A percentile compares a stretch with the other conserved stretches of the same genome.
These are phyloP conservation scores for Clohesyomyces aquaticus DNA, from an alignment of 495 filamentous ascomycete species.

Conservation along the genomic window DNA sequence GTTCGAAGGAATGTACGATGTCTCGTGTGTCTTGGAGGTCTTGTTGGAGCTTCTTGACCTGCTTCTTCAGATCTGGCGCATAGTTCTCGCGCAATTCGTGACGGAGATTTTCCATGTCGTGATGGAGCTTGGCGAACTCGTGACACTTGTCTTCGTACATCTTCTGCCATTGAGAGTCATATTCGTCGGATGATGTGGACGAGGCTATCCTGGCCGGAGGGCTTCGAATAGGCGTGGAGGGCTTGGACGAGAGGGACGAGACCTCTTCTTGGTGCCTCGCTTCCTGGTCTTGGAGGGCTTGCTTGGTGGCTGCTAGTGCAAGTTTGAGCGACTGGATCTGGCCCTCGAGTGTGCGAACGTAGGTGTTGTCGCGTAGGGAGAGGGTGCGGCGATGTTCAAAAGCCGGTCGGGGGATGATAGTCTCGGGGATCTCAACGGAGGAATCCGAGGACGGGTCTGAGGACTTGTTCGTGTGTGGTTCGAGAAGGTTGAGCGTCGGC, in stretches of 20 bases:
- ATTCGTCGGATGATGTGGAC: background rate
- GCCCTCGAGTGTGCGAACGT: background rate
- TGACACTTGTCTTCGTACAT: background rate
- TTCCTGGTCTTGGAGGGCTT: background rate
- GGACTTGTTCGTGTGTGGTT: background rate
- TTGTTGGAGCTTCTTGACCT: background rate
- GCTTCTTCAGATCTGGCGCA: background rate
- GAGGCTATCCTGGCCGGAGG: background rate
- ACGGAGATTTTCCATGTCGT: background rate
- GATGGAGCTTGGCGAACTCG: background rate
- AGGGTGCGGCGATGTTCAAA: background rate
- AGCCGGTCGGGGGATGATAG: background rate
- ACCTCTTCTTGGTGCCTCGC: background rate
- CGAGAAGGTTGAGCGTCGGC: background rate
- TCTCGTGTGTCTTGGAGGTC: background rate
- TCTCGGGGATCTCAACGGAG: background rate
- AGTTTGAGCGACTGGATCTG: background rate
- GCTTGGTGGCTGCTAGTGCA: background rate
- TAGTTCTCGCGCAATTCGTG: background rate
- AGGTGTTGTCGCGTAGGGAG: background rate
- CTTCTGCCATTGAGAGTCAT: background rate
- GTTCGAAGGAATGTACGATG: background rate
- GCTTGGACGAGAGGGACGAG: background rate
- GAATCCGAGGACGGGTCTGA: background rate
- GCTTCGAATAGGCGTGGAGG: background rate